Conservation (phyloP, 2,329 filamentous ascomycete species). For the Seiridium unicorne region DNA sequence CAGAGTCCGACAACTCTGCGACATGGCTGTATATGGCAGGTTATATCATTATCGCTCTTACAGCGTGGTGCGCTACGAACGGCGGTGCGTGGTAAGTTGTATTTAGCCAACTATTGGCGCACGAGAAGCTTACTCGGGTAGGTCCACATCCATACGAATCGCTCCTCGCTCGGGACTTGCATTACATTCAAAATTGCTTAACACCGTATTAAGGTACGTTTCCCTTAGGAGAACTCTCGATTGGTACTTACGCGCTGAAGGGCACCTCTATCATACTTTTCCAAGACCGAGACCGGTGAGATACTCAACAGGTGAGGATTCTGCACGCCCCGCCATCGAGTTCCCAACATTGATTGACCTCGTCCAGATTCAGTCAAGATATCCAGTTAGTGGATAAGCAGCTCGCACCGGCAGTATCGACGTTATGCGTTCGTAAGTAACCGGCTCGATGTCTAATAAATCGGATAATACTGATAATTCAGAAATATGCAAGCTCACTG, state of each 20-base stretch:
- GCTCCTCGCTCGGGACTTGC: constrained; percentile 33
- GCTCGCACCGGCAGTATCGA: constrained; percentile 33
- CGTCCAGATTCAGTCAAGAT: constrained; percentile 39
- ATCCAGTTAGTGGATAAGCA: constrained; percentile 41
- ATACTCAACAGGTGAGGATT: constrained; percentile 36
- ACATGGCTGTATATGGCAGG: constrained; percentile 31
- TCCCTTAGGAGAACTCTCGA: constrained; percentile 14
- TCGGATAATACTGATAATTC: constrained; percentile 16
- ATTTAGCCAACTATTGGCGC: constrained; percentile 12
- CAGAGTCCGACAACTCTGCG: constrained; percentile 21
- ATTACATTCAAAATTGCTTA: constrained; percentile 30
- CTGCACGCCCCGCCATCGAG: background rate
- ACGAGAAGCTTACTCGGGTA: background rate
- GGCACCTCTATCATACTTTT: constrained; percentile 39
- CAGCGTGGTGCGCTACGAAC: constrained; percentile 36
- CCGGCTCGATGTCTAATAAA: background rate
- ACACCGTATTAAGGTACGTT: constrained; percentile 24
- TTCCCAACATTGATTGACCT: constrained; percentile 21
- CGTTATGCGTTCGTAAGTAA: constrained; percentile 32
- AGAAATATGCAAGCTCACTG: constrained; percentile 37
- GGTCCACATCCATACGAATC: constrained; percentile 30
- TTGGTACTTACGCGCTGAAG: constrained; percentile 17
- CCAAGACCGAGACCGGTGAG: constrained; percentile 35
- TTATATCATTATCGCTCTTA: constrained; percentile 30
- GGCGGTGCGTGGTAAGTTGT: constrained; percentile 30